phyloP scores from a whole-genome alignment of 2,329 filamentous ascomycete species.

The Colletotrichum sp. region DNA sequence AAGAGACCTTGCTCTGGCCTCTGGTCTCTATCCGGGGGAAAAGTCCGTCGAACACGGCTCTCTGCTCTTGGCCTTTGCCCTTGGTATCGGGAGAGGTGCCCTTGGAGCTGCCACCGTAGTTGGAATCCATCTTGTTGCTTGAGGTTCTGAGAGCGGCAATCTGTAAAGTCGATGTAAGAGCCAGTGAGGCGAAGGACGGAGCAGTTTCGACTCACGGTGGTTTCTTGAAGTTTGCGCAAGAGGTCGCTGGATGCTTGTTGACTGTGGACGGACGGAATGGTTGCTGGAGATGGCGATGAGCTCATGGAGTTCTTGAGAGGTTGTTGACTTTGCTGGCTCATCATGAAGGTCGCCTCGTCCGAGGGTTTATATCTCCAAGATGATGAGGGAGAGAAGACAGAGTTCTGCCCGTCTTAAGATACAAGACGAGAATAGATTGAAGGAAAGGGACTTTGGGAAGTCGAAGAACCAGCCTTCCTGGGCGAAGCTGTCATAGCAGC shows the following conservation, averaged over 20 bases:
- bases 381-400: neutral
- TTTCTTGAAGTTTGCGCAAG: constrained; percentile 17
- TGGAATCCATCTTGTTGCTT: constrained; percentile 10
- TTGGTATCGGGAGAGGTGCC: constrained; percentile 14
- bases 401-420: neutral
- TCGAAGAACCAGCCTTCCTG: neutral
- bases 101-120: constrained; percentile 20
- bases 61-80: constrained; percentile 7
- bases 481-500: neutral
- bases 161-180: neutral
- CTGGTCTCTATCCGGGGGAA: constrained; percentile 28
- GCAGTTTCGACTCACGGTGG: neutral
- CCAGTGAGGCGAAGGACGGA: neutral
- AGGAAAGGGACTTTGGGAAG: constrained; percentile 13
- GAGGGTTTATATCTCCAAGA: constrained; percentile 10
- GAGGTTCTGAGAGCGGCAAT: constrained; percentile 3
- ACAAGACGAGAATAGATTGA: neutral
- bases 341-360: neutral
- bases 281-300: neutral
- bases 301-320: neutral
- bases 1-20: constrained; percentile 24
- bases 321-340: constrained; percentile 8
- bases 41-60: constrained; percentile 24
- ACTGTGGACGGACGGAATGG: neutral
- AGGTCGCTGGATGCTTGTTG: constrained; percentile 1